Conservation (phyloP, 2,329 filamentous ascomycete genomes). For the Talaromyces sp. region DNA sequence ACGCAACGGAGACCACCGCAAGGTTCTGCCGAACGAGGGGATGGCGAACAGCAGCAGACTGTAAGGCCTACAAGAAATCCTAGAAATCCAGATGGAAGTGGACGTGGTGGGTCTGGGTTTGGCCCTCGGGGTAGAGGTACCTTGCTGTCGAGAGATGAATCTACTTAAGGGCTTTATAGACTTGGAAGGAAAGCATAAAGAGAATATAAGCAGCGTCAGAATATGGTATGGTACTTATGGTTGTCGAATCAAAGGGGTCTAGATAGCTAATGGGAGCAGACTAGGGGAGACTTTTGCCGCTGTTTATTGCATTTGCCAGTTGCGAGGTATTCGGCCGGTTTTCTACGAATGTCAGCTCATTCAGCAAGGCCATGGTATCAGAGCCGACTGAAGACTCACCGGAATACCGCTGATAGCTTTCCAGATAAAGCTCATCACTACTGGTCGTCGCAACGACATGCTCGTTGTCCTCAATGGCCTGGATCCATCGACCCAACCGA, state of each 20-base stretch:
- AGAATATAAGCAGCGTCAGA: background rate
- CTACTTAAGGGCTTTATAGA: background rate
- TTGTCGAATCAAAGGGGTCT: background rate
- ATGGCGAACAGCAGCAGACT: constrained; percentile 30
- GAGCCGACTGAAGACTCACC: constrained; percentile 39
- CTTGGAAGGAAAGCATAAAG: background rate
- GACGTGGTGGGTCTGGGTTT: constrained; percentile 76
- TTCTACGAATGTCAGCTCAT: constrained; percentile 37
- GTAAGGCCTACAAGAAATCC: constrained; percentile 64
- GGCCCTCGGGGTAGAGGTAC: constrained; percentile 55
- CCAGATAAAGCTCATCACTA: constrained; percentile 61
- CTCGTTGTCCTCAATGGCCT: constrained; percentile 63
- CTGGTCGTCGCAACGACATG: constrained; percentile 67
- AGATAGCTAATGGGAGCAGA: background rate
- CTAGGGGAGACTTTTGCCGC: constrained; percentile 52
- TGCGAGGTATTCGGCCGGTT: constrained; percentile 59
- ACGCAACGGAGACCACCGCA: constrained; percentile 42
- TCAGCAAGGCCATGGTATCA: background rate
- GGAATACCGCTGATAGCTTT: constrained; percentile 63
- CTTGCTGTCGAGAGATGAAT: constrained; percentile 1
- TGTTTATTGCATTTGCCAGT: constrained; percentile 59
- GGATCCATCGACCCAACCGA: constrained; percentile 67
- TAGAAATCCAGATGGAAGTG: constrained; percentile 71
- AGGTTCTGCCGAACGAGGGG: constrained; percentile 35
- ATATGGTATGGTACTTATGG: background rate